phyloP scores from a whole-genome alignment of 2,329 filamentous ascomycete species.

The Alternaria ventricosa region DNA sequence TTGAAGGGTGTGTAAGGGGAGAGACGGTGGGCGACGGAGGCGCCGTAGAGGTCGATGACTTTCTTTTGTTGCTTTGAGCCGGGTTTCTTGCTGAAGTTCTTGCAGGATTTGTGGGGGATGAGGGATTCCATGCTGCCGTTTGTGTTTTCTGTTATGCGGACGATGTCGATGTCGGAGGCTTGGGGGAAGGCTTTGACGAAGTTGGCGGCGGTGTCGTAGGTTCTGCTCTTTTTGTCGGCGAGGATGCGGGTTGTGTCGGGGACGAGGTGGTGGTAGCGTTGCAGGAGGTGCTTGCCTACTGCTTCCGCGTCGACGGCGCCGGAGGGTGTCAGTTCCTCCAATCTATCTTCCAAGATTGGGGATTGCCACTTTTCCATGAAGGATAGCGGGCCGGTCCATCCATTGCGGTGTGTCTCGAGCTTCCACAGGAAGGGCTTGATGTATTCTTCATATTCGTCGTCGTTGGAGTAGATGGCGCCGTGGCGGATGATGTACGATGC shows the following conservation, averaged over 20 bases:
- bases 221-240: slow-evolving; percentile 47
- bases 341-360: slow-evolving; percentile 62
- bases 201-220: slow-evolving; percentile 43
- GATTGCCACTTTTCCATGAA: slow-evolving; percentile 65
- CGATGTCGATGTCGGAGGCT: slow-evolving; percentile 39
- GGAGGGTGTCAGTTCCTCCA: slow-evolving; percentile 40
- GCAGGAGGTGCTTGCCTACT: slow-evolving; percentile 65
- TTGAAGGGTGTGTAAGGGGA: slow-evolving; percentile 56
- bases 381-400: slow-evolving; percentile 60
- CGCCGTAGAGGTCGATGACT: slow-evolving; percentile 39
- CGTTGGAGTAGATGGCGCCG: slow-evolving; percentile 59
- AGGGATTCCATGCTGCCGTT: slow-evolving; percentile 38
- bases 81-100: slow-evolving; percentile 42
- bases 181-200: slow-evolving; percentile 40
- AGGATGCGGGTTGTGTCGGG: slow-evolving; percentile 45
- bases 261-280: slow-evolving; percentile 60
- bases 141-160: slow-evolving; percentile 38
- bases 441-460: slow-evolving; percentile 58
- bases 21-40: slow-evolving; percentile 32
- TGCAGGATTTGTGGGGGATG: slow-evolving; percentile 45
- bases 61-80: slow-evolving; percentile 37
- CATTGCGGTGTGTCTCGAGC: slow-evolving; percentile 62
- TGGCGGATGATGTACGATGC: slow-evolving; percentile 59
- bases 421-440: slow-evolving; percentile 61
- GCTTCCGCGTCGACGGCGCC: slow-evolving; percentile 60